Conservation (phyloP, 768 basidiomycete genomes). For the Auricularia sp. region DNA sequence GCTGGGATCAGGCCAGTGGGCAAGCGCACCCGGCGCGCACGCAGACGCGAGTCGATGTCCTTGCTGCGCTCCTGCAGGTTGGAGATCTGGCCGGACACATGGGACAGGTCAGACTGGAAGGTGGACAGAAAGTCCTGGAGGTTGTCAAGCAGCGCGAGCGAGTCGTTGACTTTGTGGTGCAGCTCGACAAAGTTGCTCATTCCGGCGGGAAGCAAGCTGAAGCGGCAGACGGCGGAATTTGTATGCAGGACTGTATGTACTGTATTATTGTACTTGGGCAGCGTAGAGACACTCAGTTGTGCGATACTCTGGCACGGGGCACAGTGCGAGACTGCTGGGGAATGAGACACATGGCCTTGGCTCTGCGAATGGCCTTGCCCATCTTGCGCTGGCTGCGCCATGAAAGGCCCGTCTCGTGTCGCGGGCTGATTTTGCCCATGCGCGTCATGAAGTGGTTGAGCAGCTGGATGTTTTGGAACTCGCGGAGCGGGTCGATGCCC, state of each 20-base stretch:
- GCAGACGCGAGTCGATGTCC: constrained; percentile 79
- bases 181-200: constrained; percentile 59
- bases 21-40: constrained; percentile 64
- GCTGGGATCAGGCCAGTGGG: neutral
- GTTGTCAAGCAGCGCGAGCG: constrained; percentile 55
- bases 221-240: neutral
- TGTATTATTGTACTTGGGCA: too few species aligned
- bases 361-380: constrained; percentile 77
- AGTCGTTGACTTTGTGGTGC: constrained; percentile 72
- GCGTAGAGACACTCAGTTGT: too few species aligned
- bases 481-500: constrained; percentile 61
- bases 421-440: constrained; percentile 73
- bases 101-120: constrained; percentile 88
- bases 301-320: too few species aligned
- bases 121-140: constrained; percentile 88
- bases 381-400: constrained; percentile 68
- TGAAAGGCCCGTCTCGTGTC: constrained; percentile 63
- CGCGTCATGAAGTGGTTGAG: constrained; percentile 52
- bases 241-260: neutral
- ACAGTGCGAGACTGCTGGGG: constrained; percentile 25
- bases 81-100: constrained; percentile 92
- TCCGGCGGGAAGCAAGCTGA: neutral
- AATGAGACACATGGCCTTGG: constrained; percentile 86
- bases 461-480: constrained; percentile 50
- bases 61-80: constrained; percentile 86